phyloP scores from a whole-genome alignment of 495 filamentous ascomycete genomes.

The Penicillium salamii region DNA sequence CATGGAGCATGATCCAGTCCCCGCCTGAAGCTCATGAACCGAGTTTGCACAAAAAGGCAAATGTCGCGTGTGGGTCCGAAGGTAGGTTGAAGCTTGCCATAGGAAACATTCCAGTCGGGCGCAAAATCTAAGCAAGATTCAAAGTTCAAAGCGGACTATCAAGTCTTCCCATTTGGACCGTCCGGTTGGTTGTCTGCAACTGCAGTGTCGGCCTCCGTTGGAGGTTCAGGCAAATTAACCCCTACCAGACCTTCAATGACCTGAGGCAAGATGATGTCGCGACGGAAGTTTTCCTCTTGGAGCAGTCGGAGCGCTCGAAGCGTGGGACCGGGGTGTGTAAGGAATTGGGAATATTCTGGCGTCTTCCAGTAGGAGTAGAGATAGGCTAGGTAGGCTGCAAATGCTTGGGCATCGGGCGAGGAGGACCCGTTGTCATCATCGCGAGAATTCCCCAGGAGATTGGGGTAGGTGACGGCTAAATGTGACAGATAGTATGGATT shows the following conservation, averaged over 20 bases:
- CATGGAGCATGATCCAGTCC: neutral
- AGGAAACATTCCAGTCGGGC: neutral
- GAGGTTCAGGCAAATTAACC: conserved; percentile 45
- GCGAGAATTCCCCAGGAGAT: conserved; percentile 39
- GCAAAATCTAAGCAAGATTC: neutral
- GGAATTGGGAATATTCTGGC: conserved; percentile 78
- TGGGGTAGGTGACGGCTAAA: conserved; percentile 63
- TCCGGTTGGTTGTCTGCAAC: conserved; percentile 30
- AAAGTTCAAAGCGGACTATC: conserved; percentile 14
- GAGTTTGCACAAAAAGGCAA: neutral
- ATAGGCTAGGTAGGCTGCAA: conserved; percentile 78
- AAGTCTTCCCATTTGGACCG: conserved; percentile 27
- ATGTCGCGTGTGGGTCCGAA: neutral
- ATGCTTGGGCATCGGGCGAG: conserved; percentile 57
- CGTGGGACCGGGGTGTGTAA: conserved; percentile 81
- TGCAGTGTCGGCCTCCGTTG: conserved; percentile 17
- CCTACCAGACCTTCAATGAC: conserved; percentile 61
- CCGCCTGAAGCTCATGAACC: neutral
- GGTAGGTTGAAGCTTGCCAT: neutral
- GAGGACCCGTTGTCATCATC: conserved; percentile 40
- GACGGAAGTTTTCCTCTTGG: conserved; percentile 78
- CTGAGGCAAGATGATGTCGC: conserved; percentile 75
- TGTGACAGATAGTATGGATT: conserved; percentile 84
- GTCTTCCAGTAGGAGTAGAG: conserved; percentile 77
- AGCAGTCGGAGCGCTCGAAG: conserved; percentile 77